A percentile compares a stretch with the other conserved stretches of the same genome.
Conservation (phyloP, 306 rosid genomes). For the Cicer bijugum region DNA sequence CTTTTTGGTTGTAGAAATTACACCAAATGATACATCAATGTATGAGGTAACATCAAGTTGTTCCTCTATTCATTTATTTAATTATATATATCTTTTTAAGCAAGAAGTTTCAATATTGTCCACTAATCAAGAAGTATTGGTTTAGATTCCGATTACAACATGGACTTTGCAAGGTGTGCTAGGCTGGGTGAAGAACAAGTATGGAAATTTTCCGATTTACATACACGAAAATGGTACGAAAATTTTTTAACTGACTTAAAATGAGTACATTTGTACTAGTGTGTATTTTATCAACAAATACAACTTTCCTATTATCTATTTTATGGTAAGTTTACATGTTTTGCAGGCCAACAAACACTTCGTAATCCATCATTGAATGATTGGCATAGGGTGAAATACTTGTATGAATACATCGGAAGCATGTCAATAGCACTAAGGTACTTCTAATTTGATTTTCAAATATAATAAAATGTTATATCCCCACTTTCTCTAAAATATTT, state of each 20-base stretch:
- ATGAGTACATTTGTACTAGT: too few relatives aligned
- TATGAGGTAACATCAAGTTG: conserved; percentile 41
- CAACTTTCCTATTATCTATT: neutral
- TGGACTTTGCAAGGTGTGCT: conserved; percentile 46
- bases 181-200: conserved; percentile 46
- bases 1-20: conserved; percentile 6
- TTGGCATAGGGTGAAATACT: conserved; percentile 55
- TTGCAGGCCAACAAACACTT: conserved; percentile 56
- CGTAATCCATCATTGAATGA: conserved; percentile 66
- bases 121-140: conserved; percentile 20
- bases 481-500: neutral
- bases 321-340: neutral
- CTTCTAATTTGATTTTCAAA: conserved; percentile 6
- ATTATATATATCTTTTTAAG: neutral
- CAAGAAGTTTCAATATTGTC: neutral
- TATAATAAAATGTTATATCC: neutral
- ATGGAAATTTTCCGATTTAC: conserved; percentile 55
- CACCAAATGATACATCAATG: neutral
- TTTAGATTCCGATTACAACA: conserved; percentile 51
- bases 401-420: conserved; percentile 53
- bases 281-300: neutral
- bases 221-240: conserved; percentile 61
- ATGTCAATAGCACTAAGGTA: conserved; percentile 62
- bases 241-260: neutral
- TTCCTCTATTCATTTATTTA: neutral